phyloP scores from a whole-genome alignment of 2,329 filamentous ascomycete species.

The Fusarium algeriense region DNA sequence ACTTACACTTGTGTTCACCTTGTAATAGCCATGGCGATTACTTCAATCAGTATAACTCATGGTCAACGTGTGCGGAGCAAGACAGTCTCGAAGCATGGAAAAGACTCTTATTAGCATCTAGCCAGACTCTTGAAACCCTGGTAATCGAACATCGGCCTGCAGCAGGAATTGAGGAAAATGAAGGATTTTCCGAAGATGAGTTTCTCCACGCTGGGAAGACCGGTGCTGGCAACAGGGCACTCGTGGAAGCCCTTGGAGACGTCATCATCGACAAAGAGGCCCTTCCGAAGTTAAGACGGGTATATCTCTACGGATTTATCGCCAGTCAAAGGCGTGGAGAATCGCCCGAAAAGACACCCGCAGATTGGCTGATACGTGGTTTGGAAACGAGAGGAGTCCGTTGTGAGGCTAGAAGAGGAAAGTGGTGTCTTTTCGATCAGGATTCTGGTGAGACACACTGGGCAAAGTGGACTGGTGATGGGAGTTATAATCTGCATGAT shows the following conservation, averaged over 20 bases:
- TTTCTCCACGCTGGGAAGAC: slow-evolving; percentile 8
- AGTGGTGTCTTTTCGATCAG: slow-evolving; percentile 28
- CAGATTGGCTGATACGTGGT: background rate
- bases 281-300: background rate
- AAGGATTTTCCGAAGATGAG: slow-evolving; percentile 19
- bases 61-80: slow-evolving; percentile 15
- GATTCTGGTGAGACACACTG: background rate
- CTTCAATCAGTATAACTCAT: slow-evolving; percentile 15
- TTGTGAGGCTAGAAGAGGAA: slow-evolving; percentile 13
- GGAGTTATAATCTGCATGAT: slow-evolving; percentile 5
- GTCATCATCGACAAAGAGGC: background rate
- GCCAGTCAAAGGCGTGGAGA: background rate
- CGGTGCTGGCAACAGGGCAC: background rate
- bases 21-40: slow-evolving; percentile 4
- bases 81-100: slow-evolving; percentile 5
- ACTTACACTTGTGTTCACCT: slow-evolving; percentile 17
- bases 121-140: slow-evolving; percentile 13
- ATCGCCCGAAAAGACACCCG: background rate
- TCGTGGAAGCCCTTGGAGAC: background rate
- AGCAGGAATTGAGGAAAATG: slow-evolving; percentile 14
- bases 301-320: slow-evolving; percentile 20
- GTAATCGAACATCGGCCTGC: slow-evolving; percentile 29
- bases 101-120: background rate
- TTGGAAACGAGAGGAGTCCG: background rate
- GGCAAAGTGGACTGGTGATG: slow-evolving; percentile 21